phyloP scores from a whole-genome alignment of 495 filamentous ascomycete species.

The Acidomyces sp. region DNA sequence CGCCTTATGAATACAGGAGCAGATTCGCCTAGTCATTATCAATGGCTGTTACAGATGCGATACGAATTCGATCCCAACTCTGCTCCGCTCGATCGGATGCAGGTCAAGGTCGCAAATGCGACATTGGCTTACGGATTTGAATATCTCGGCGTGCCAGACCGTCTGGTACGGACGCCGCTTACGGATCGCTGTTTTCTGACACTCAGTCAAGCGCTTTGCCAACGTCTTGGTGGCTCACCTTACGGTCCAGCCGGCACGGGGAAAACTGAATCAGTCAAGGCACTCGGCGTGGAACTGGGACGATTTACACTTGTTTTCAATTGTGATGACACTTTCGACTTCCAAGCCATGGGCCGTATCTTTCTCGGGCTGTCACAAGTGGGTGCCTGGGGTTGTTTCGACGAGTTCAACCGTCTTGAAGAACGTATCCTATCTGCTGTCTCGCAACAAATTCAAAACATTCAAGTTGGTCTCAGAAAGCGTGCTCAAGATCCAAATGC shows the following conservation, averaged over 20 bases:
- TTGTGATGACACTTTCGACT: conserved; percentile 98
- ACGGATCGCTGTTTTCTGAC: conserved; percentile 98
- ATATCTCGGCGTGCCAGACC: conserved; percentile 89
- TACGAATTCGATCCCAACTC: conserved; percentile 76
- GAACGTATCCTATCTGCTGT: conserved; percentile 95
- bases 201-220: conserved; percentile 86
- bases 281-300: conserved; percentile 87
- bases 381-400: conserved; percentile 98
- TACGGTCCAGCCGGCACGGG: conserved; percentile 98
- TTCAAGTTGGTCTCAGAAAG: conserved; percentile 84
- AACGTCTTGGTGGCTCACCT: conserved; percentile 88
- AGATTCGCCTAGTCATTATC: conserved; percentile 63
- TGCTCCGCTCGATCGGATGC: conserved; percentile 68
- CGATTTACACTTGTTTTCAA: conserved; percentile 97
- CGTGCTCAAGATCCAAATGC: conserved; percentile 61
- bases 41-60: conserved; percentile 97
- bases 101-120: conserved; percentile 94
- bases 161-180: conserved; percentile 87
- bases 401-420: conserved; percentile 97
- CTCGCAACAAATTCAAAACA: conserved; percentile 97
- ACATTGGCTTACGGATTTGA: conserved; percentile 93
- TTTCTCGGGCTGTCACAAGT: conserved; percentile 99
- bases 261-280: conserved; percentile 98
- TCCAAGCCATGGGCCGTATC: conserved; percentile 98
- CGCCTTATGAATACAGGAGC: conserved; percentile 67